Conservation (phyloP, 192 early-diverging fungal species). For the Backusella psychrophila region DNA sequence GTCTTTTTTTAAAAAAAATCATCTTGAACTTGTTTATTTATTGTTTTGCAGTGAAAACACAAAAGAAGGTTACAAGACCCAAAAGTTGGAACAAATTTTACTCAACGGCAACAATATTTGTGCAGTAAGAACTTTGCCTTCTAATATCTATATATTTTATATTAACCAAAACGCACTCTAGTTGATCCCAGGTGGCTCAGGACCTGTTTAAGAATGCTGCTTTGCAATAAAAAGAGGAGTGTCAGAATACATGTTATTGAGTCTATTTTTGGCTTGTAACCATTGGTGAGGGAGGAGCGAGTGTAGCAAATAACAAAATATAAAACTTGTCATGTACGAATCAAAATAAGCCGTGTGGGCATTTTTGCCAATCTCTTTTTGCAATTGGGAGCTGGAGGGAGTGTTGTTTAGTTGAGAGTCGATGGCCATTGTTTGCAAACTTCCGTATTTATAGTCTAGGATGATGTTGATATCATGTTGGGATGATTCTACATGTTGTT, state of each 20-base stretch:
- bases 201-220: constrained; percentile 30
- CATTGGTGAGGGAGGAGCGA: not conserved
- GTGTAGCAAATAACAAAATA: constrained; percentile 54
- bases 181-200: constrained; percentile 57
- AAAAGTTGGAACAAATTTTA: constrained; percentile 85
- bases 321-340: constrained; percentile 96
- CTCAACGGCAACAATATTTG: constrained; percentile 98
- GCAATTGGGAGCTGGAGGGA: not conserved
- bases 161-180: constrained; percentile 14
- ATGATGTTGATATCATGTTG: constrained; percentile 8
- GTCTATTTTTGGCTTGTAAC: not conserved
- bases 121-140: constrained; percentile 58
- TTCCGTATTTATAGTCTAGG: constrained; percentile 14
- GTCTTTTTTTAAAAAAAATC: constrained; percentile 24
- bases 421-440: not conserved
- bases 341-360: constrained; percentile 91
- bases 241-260: not conserved
- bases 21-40: not conserved
- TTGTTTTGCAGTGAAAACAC: constrained; percentile 66
- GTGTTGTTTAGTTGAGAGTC: not conserved
- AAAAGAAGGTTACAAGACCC: constrained; percentile 68
- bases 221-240: not conserved
- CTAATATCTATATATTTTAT: not conserved
- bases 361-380: constrained; percentile 32
- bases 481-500: not conserved